phyloP scores from a whole-genome alignment of 768 basidiomycete species.

The Boletus subparvulus region DNA sequence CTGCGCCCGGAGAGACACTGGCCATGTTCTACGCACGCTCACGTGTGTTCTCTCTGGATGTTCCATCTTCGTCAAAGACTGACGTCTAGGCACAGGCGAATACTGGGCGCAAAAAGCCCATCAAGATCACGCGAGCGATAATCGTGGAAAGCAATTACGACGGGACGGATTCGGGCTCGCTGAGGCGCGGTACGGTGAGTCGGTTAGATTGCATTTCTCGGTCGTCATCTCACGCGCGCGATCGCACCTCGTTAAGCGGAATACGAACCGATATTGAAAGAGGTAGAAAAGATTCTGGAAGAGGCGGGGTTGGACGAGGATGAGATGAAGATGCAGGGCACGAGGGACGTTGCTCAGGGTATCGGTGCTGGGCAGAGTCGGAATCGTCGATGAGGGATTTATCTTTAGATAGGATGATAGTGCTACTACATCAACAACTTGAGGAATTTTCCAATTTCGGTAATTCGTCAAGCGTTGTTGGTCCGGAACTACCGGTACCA shows the following conservation, averaged over 20 bases:
- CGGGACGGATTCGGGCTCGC: conserved; percentile 78
- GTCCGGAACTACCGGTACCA: too few relatives aligned
- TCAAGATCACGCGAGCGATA: conserved; percentile 48
- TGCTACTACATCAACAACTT: too few relatives aligned
- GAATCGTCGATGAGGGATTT: conserved; percentile 33
- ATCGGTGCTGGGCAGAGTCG: conserved; percentile 51
- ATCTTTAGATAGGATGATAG: too few relatives aligned
- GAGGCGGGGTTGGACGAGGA: conserved; percentile 86
- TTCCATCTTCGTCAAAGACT: background rate
- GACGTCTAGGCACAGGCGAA: conserved; percentile 47
- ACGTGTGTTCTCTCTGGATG: conserved; percentile 43
- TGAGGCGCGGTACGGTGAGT: conserved; percentile 64
- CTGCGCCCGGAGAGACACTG: conserved; percentile 80
- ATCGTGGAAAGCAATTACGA: conserved; percentile 74
- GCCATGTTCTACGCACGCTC: conserved; percentile 82
- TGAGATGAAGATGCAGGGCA: conserved; percentile 65
- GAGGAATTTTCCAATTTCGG: background rate
- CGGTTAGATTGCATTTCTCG: background rate
- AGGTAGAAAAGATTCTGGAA: conserved; percentile 78
- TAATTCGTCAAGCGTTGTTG: background rate
- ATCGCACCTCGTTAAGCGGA: conserved; percentile 40
- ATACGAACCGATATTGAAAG: conserved; percentile 80
- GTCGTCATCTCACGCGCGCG: background rate
- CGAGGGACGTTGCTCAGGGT: conserved; percentile 35
- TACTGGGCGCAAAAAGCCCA: conserved; percentile 80